phyloP scores from a whole-genome alignment of 169 alveolate genomes.

The Miamiensis avidus region DNA sequence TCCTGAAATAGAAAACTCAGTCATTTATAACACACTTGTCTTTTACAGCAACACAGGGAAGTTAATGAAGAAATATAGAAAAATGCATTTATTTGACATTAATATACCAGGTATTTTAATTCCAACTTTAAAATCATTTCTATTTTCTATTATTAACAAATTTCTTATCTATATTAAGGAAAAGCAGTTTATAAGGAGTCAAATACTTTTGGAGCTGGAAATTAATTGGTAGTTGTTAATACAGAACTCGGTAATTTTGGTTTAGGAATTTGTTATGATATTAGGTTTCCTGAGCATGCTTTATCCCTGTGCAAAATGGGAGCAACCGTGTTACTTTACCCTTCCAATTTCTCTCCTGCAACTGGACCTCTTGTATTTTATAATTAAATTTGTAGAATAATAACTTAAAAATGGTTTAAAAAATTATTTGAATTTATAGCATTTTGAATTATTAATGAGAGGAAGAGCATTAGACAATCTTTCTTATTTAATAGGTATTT shows the following conservation, averaged over 20 bases:
- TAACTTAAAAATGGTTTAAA: slow-evolving; percentile 7
- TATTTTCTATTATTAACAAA: slow-evolving; percentile 52
- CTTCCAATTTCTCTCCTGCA: slow-evolving; percentile 86
- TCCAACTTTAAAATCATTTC: slow-evolving; percentile 44
- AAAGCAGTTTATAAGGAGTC: slow-evolving; percentile 48
- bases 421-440: slow-evolving; percentile 54
- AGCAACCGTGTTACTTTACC: slow-evolving; percentile 83
- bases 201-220: slow-evolving; percentile 67
- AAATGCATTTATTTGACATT: slow-evolving; percentile 91
- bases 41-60: slow-evolving; percentile 72
- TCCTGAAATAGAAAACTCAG: slow-evolving; percentile 70
- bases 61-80: slow-evolving; percentile 74
- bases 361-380: slow-evolving; percentile 72
- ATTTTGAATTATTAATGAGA: slow-evolving; percentile 83
- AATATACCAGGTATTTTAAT: slow-evolving; percentile 72
- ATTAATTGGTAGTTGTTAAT: slow-evolving; percentile 55
- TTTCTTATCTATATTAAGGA: slow-evolving; percentile 30
- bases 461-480: slow-evolving; percentile 91
- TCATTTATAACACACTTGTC: slow-evolving; percentile 75
- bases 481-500: slow-evolving; percentile 75
- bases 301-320: slow-evolving; percentile 71
- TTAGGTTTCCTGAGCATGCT: slow-evolving; percentile 91
- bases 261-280: slow-evolving; percentile 91
- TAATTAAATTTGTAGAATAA: not conserved
- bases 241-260: slow-evolving; percentile 81